These are phyloP conservation scores for Tephrocybe rancida DNA, from an alignment of 768 basidiomycete genomes.

Conservation along the genomic window DNA sequence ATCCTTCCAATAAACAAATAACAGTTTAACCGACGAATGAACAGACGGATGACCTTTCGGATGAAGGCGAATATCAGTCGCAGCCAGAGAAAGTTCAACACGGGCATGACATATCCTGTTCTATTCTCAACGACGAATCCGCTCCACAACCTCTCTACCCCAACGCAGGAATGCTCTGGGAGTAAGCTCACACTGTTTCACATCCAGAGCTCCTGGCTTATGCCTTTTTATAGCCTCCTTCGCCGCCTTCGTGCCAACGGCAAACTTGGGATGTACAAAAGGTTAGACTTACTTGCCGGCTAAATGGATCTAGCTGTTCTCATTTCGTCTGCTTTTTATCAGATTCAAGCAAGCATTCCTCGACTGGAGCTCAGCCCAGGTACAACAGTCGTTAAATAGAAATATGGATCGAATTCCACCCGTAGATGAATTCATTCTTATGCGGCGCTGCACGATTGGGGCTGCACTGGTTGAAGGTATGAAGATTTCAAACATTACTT, in stretches of 20 bases:
- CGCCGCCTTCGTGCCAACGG: not conserved
- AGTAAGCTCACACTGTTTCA: not conserved
- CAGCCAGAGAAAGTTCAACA: conserved; percentile 21
- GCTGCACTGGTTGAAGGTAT: conserved; percentile 19
- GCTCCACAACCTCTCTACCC: conserved; percentile 2
- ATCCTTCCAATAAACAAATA: not conserved
- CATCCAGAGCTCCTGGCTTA: not conserved
- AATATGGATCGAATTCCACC: conserved; percentile 11
- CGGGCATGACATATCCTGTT: conserved; percentile 17
- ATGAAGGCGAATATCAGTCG: conserved; percentile 23
- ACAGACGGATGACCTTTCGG: conserved; percentile 27
- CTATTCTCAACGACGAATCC: conserved; percentile 10
- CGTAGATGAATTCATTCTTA: conserved; percentile 19
- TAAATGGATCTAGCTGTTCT: no score
- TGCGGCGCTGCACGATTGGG: conserved; percentile 19
- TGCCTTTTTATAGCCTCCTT: not conserved
- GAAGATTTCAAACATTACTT: not conserved
- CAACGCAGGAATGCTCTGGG: conserved; percentile 8
- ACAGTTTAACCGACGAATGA: not conserved
- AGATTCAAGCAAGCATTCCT: conserved; percentile 18
- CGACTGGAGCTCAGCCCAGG: conserved; percentile 11
- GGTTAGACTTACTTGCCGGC: not conserved
- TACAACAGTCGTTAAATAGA: conserved; percentile 10
- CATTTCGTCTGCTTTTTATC: not conserved
- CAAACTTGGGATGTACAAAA: conserved; percentile 5